Conservation (phyloP, 2,329 filamentous ascomycete species). For the Sarocladium kiliense region DNA sequence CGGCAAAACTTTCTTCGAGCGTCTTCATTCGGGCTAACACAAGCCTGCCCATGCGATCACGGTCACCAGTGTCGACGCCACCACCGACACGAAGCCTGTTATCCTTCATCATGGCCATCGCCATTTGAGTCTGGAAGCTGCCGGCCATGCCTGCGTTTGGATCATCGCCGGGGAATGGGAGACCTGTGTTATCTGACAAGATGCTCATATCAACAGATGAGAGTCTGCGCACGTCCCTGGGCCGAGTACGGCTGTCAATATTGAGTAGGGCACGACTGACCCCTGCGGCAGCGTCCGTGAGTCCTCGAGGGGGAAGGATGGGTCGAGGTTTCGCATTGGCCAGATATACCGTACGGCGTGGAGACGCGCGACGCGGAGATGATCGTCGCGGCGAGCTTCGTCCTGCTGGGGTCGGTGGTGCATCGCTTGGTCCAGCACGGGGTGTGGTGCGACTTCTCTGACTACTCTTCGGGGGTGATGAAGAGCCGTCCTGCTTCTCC, state of each 20-base stretch:
- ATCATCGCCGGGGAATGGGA: conserved; percentile 45
- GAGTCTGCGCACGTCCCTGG: conserved; percentile 33
- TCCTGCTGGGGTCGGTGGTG: conserved; percentile 14
- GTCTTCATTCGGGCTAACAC: conserved; percentile 90
- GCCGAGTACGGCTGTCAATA: conserved; percentile 39
- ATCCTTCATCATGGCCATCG: conserved; percentile 59
- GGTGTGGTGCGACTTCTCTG: neutral
- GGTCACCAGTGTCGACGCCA: conserved; percentile 36
- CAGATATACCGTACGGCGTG: conserved; percentile 34
- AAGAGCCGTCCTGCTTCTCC: conserved; percentile 33
- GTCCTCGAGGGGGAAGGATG: conserved; percentile 40
- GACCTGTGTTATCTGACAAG: conserved; percentile 64
- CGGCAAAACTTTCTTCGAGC: conserved; percentile 83
- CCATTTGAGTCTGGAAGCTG: conserved; percentile 79
- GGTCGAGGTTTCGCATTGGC: conserved; percentile 51
- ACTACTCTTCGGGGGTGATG: conserved; percentile 31
- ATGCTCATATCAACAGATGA: conserved; percentile 69
- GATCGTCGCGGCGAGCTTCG: conserved; percentile 40
- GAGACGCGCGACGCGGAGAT: conserved; percentile 46
- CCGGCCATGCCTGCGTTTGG: conserved; percentile 61
- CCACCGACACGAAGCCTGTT: conserved; percentile 44
- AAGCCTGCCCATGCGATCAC: conserved; percentile 69
- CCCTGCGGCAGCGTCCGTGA: conserved; percentile 26
- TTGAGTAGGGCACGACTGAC: conserved; percentile 42
- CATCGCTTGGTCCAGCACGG: conserved; percentile 7